Evolutionary conservation across 805 yeast species (phyloP), one percentile per base, ranked within the genome.

Genomic region (Yamadazyma tumulicola): DNA sequence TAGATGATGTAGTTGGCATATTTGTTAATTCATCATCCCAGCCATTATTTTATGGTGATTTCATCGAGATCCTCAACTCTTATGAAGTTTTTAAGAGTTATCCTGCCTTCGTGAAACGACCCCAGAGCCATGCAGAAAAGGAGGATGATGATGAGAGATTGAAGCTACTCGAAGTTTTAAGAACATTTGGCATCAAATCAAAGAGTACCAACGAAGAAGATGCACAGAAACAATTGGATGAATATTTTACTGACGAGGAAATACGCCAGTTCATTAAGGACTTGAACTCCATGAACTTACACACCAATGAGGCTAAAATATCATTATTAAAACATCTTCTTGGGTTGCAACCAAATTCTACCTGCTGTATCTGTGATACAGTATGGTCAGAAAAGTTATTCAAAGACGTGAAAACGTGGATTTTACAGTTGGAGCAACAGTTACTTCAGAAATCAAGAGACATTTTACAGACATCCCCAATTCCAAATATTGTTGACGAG

Each of bases 331-430:
- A 39, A 11, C 41, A 53, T 20, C 38, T 67, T 3, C 34, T 66
- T 14, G 54, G 52, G 4, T n/a, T 11, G 5, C 31, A 22, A 12
- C 34, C 13, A 12, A 39, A 38, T 20, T 37, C 37, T n/a, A 29
- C 35, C 4, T 62, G 72, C 31, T 48, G 60, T 0, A 40, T 75
- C 1, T 45, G 57, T 4, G 64, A 67, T 20, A 58, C 61, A 5
- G 31, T 44, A 7, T 70, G 80, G 76, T 58, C 63, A 9, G 40
- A 48, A 0, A 43, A 51, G 3, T 49, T 75, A 5, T 54, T 50
- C 18, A 49, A 55, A 5, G 54, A 54, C 3, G 50, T 74, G 0
- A 48, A 45, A 25, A 61, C 55, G 4, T 65, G 71, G 71, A 45
- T 57, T 1, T 13, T 54, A 24, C 66, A 57, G 32, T 41, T 49